These are phyloP conservation scores for Bipolaris zeicola DNA, from an alignment of 2,329 filamentous ascomycete species.

Conservation along the genomic window DNA sequence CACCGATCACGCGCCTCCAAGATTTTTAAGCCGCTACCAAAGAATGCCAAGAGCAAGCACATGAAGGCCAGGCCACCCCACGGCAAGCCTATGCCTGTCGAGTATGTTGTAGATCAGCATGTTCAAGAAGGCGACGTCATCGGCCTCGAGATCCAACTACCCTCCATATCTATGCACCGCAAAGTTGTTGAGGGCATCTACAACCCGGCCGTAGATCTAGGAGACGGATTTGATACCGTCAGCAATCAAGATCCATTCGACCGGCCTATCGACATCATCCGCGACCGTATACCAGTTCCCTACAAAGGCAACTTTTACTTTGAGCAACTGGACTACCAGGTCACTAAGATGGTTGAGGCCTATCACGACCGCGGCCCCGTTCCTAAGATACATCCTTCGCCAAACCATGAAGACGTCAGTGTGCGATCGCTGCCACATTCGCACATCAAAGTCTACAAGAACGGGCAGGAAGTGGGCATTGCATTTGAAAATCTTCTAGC, in stretches of 20 bases:
- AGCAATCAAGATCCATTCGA: slow-evolving; percentile 46
- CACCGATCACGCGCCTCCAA: slow-evolving; percentile 93
- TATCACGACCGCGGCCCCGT: slow-evolving; percentile 57
- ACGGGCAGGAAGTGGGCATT: slow-evolving; percentile 83
- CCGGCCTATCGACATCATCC: slow-evolving; percentile 79
- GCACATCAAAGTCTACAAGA: slow-evolving; percentile 89
- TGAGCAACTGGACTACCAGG: slow-evolving; percentile 87
- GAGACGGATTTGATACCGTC: slow-evolving; percentile 61
- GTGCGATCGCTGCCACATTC: slow-evolving; percentile 86
- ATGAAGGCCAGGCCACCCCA: slow-evolving; percentile 48
- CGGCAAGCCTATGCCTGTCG: slow-evolving; percentile 43
- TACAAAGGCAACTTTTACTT: slow-evolving; percentile 95
- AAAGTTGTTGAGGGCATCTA: slow-evolving; percentile 88
- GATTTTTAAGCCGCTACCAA: slow-evolving; percentile 62
- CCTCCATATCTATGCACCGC: slow-evolving; percentile 81
- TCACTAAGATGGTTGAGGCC: slow-evolving; percentile 83
- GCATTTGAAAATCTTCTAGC: slow-evolving; percentile 86
- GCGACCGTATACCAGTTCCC: slow-evolving; percentile 91
- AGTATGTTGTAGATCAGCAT: slow-evolving; percentile 69
- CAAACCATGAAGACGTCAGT: slow-evolving; percentile 73
- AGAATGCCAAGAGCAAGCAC: slow-evolving; percentile 46
- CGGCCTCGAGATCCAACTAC: slow-evolving; percentile 88
- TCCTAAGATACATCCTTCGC: slow-evolving; percentile 72
- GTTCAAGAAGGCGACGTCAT: slow-evolving; percentile 92
- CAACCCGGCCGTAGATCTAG: slow-evolving; percentile 79